Conservation (phyloP, 345 rosid genomes). For the Syzygium grande region DNA sequence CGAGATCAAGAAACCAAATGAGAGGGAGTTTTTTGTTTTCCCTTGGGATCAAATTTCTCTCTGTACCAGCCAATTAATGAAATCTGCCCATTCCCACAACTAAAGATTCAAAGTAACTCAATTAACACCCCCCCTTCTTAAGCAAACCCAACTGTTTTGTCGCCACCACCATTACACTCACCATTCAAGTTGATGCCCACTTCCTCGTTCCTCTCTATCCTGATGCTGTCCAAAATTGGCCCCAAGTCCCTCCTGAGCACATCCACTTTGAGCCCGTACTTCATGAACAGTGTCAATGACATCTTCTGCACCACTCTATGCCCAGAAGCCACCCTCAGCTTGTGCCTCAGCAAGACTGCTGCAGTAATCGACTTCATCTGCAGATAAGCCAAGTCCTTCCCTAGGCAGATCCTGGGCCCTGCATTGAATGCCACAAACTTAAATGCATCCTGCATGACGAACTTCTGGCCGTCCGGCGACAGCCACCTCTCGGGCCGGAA, state of each 20-base stretch:
- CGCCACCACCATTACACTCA: constrained; percentile 21
- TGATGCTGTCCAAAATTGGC: constrained; percentile 21
- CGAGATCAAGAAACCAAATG: background rate
- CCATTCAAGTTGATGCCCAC: constrained; percentile 12
- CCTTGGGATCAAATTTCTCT: background rate
- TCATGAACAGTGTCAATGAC: constrained; percentile 92
- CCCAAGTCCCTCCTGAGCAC: constrained; percentile 53
- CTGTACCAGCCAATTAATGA: background rate
- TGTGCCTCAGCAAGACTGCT: constrained; percentile 64
- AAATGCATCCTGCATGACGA: constrained; percentile 56
- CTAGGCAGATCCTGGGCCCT: constrained; percentile 84
- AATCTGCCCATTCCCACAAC: background rate
- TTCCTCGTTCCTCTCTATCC: constrained; percentile 9
- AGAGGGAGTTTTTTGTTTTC: background rate
- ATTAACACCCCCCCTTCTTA: constrained; percentile 1
- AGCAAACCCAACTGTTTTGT: constrained; percentile 16
- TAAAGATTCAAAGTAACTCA: background rate
- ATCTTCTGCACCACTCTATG: constrained; percentile 95
- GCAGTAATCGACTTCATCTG: constrained; percentile 92
- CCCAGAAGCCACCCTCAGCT: constrained; percentile 54
- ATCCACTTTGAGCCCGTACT: constrained; percentile 63
- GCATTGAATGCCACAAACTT: constrained; percentile 92
- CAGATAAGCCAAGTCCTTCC: constrained; percentile 77
- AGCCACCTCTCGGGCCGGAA: constrained; percentile 87
- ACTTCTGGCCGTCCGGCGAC: constrained; percentile 40